Base-by-base conservation (phyloP, 202 grass and related monocot genomes). In the Miscanthus sacchariflorus region DNA sequence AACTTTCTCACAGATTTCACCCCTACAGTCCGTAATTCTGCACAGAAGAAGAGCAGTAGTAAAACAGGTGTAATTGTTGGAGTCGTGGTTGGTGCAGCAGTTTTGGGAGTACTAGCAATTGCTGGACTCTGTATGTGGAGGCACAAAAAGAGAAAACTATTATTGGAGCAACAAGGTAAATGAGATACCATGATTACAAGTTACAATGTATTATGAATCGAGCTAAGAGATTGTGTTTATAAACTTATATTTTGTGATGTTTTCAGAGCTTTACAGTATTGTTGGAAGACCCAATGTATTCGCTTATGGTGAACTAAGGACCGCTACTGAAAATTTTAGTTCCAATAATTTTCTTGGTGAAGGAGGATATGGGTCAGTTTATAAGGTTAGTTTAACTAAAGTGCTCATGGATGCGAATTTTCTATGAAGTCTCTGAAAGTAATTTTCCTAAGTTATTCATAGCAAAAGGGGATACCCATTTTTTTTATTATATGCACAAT, bases 351-450 rank as follows among this genome's bases (percentile, higher is more conserved):
- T 90, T 91, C 85, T 98, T 56, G 96, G 96, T 27, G 83, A 90
- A 90, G 96, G 96, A 74, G 96, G 96, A 82, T 98, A 91, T 84
- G 96, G 96, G 6, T 68, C 83, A 43, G 96, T 98, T 43, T 89
- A 76, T 90, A 98, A 96, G 92, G 94, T 98, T 78, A 46, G 79
- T 79, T 77, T 82, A 81, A 78, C 42, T 43, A 4, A 13, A 48
- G 77, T 39, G 48, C 66, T 70, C 21, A 76, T 45, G 64, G 8
- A 18, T 59, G 54, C 49, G 45, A 84, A 77, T 70, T 83, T 86
- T 4, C 6, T 69, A 35, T 72, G 15, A 83, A 2, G 21, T 1
- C 12, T 79, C 9, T 83, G 25, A 77, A 87, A 79, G 19, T 58
- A 74, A 27, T n/a, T 79, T 83, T 64, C 33, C 9, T 61, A 89